Base-by-base conservation (phyloP, 345 rosid genomes). In the Alliaria petiolata region DNA sequence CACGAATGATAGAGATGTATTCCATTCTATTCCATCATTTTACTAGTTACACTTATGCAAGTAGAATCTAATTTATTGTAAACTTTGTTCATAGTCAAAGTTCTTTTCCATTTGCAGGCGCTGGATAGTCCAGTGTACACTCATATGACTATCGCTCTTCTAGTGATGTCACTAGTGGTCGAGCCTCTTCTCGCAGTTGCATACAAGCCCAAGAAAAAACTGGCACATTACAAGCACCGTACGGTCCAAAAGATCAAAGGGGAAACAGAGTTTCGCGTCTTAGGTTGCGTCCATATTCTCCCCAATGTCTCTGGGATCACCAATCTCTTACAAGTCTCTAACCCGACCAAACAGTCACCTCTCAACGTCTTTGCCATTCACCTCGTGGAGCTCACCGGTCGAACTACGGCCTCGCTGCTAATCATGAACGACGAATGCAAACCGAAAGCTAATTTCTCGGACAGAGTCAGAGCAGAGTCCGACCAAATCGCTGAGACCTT, bases 351-450 rank as follows among this genome's bases (percentile, higher is more conserved):
- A 44, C 73, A 77, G 25, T 87, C 93, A 59, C 89, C 91, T 43
- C 72, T 90, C 19, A 28, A 13, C 15, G 78, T 86, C 14, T 83
- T 74, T 35, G 87, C 81, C 25, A 82, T 83, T 70, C 83, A 83
- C 78, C 84, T 90, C 2, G 80, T 83, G 26, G 88, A 86, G 72
- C 87, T 86, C 55, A 81, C 86, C 0, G 88, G 93, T 34, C 80
- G 85, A 2, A 82, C 92, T 62, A 85, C 96, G 0, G 88, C 89
- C 34, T 77, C 80, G 2, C 62, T 82, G 83, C 83, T 88, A 6
- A 81, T 91, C 57, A 81, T 87, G 82, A 90, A 89, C 74, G 75
- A 64, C 4, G 42, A 71, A 46, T 13, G 35, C 46, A 15, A 66
- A 20, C 62, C 75, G 36, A 46, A 80, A 60, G 60, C 74, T 53